phyloP scores from a whole-genome alignment of 495 filamentous ascomycete species.

The Lophiostoma macrostomum region DNA sequence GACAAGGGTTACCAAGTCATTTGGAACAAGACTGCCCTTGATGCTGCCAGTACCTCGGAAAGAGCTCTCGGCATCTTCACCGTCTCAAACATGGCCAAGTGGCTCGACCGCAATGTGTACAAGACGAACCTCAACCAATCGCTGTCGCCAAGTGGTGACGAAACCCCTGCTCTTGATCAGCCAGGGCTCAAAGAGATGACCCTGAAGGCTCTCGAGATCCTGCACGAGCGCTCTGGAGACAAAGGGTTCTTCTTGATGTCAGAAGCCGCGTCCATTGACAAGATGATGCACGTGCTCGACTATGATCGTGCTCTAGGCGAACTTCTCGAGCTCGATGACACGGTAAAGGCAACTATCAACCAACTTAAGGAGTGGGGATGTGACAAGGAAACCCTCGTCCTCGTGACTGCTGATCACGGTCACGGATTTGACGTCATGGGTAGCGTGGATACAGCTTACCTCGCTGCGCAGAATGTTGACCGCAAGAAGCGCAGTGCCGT shows the following conservation, averaged over 20 bases:
- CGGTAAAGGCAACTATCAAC: constrained; percentile 62
- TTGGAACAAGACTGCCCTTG: constrained; percentile 63
- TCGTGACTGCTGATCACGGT: constrained; percentile 75
- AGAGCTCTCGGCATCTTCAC: constrained; percentile 69
- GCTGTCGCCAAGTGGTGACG: constrained; percentile 60
- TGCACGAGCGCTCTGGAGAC: constrained; percentile 57
- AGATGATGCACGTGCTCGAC: constrained; percentile 74
- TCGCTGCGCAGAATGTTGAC: constrained; percentile 55
- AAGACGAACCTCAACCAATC: constrained; percentile 55
- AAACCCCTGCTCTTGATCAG: constrained; percentile 58
- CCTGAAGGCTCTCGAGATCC: constrained; percentile 69
- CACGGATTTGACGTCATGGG: constrained; percentile 70
- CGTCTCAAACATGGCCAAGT: constrained; percentile 62
- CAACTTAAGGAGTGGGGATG: constrained; percentile 55
- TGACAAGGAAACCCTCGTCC: constrained; percentile 63
- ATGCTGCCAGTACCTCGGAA: constrained; percentile 48
- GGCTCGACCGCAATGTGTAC: constrained; percentile 69
- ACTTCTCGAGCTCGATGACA: constrained; percentile 73
- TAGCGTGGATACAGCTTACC: constrained; percentile 57
- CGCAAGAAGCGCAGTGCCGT: constrained; percentile 65
- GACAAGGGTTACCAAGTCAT: constrained; percentile 63
- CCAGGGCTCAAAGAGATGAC: constrained; percentile 81
- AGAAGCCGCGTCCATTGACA: constrained; percentile 73
- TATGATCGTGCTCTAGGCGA: constrained; percentile 75
- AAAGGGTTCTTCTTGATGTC: constrained; percentile 75